Base-by-base conservation (phyloP, 805 yeast genomes). In the Saccharomyces jurei region DNA sequence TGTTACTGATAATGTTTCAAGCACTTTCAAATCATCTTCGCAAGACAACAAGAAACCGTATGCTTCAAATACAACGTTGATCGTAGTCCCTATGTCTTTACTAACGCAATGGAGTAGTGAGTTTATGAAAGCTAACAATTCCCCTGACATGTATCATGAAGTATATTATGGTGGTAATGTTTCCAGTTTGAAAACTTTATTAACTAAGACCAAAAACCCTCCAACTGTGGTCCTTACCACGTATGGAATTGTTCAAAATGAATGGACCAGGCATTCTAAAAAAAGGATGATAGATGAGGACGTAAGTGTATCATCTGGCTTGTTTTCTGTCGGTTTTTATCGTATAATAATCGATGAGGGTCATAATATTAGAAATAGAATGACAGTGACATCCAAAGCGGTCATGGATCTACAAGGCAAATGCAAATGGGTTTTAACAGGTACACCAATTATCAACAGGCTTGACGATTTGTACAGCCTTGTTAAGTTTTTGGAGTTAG, bases 21-120 rank as follows among this genome's bases (percentile, higher is more conserved):
- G 36, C 14, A 13, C 36, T 28, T 48, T 27, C 14, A 11, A 8
- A 27, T 5, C 36, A 22, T 30, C 25, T 22, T 27, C 50, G 3
- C 47, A 44, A 56, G 32, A 32, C 26, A 21, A 29, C 32, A 46
- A 44, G 51, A 67, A 62, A 41, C 71, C 74, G 2, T 86, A 84
- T 69, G 96, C 96, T 0, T 74, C 73, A 29, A 76, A 74, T 50
- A 83, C 96, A 0, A 91, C 97, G 0, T 74, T 91, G 49, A 78
- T 92, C 11, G 81, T 91, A 1, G 88, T 90, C 0, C 97, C 97
- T 0, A 90, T 90, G 89, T 89, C 97, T 0, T 73, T 92, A 41
- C 71, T 92, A n/a, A 74, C 88, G 0, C 98, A 92, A 67, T 91
- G 98, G 98, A 86, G 86, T 63, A 79, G 79, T 14, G 97, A 92